Conservation (phyloP, 371 early-diverging fungal genomes). For the Rhizomucor pusillus region DNA sequence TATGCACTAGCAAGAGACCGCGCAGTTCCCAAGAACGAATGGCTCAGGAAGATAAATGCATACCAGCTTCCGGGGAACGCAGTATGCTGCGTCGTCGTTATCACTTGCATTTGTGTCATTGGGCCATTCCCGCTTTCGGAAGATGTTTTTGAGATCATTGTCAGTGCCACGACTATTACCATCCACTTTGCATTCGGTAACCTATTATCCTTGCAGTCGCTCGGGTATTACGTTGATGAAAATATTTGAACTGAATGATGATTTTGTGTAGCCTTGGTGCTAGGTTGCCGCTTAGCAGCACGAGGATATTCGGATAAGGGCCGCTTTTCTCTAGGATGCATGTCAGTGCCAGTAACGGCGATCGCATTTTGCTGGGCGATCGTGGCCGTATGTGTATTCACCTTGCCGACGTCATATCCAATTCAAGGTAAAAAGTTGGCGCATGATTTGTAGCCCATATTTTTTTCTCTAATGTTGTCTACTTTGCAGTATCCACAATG, state of each 20-base stretch:
- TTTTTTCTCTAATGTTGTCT: not conserved
- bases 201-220: too few species aligned
- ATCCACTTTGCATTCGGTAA: conserved; percentile 66
- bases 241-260: not conserved
- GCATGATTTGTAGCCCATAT: not conserved
- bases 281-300: conserved; percentile 26
- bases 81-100: conserved; percentile 34
- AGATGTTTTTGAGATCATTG: conserved; percentile 54
- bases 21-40: conserved; percentile 37
- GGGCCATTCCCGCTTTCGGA: conserved; percentile 41
- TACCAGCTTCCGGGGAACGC: conserved; percentile 38
- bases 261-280: conserved; percentile 25
- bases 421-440: conserved; percentile 19
- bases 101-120: conserved; percentile 33
- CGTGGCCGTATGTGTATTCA: conserved; percentile 33
- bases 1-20: conserved; percentile 72
- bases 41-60: conserved; percentile 29
- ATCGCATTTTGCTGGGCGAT: conserved; percentile 32
- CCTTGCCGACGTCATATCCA: conserved; percentile 39
- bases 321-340: conserved; percentile 29
- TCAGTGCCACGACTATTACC: conserved; percentile 69
- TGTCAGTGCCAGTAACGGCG: conserved; percentile 21
- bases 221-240: too few species aligned
- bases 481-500: conserved; percentile 12
- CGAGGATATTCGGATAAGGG: conserved; percentile 18